Evolutionary conservation across 495 filamentous ascomycete genomes (phyloP), one percentile per base, ranked within the genome.

Genomic region (Paragyromitra xinjiangensis): DNA sequence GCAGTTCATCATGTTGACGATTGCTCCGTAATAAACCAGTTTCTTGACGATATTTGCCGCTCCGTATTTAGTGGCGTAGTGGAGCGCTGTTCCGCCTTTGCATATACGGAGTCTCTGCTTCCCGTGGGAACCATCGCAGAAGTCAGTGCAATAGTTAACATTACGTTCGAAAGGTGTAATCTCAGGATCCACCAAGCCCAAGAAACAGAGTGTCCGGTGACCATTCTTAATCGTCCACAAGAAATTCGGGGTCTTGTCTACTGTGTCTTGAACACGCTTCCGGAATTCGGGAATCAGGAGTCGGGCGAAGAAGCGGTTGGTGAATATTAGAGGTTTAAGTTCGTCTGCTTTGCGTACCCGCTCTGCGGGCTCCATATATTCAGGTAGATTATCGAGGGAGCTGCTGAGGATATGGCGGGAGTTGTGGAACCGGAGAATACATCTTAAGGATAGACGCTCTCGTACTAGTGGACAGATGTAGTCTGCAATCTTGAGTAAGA

Each of bases 241-340:
- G 8, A 55, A 55, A 11, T 55, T 55, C 3, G 51, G 51, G 24
- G 51, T 55, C 51, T 55, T 22, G n/a, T 55, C 51, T 55, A 19
- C 22, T 7, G 51, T 11, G 8, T 55, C 51, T 6, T 55, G n/a
- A 26, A 55, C 51, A 12, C 19, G 51, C 6, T 55, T 55, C 8
- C 51, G n/a, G 7, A 55, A 55, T 12, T 55, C 51, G 19, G 51
- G 51, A 8, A 22, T 55, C 7, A 55, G 51, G 51, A 55, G 51
- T 55, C 51, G 51, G 51, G 51, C 51, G 26, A 55, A 55, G 51
- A 55, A 55, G 51, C 51, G 51, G 19, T 55, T 55, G 7, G 51
- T 55, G 51, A 24, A 55, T 24, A 55, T 19, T 9, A 55, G 8
- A 19, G 2, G n/a, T 22, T 55, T 55, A 19, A 55, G 6, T 22